Base-by-base conservation (phyloP, 1,284 basidiomycete species). In the Moesziomyces aphidis region DNA sequence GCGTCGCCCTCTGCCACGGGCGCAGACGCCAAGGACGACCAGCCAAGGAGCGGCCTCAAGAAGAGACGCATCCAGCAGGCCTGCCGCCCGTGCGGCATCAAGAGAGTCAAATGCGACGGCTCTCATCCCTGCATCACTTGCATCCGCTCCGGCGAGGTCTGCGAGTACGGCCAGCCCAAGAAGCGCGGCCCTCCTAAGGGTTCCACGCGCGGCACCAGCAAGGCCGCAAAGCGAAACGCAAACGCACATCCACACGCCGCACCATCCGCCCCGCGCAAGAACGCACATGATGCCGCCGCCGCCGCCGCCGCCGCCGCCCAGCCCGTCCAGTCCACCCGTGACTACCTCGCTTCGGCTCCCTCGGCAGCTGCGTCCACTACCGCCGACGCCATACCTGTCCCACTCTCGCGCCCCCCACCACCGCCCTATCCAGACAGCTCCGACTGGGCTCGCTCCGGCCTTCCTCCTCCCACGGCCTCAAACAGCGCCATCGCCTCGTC, bases 101-200 rank as follows among this genome's bases (percentile, higher is more conserved):
- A 76, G 54, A 55, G 78, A 15, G 76, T 80, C 61, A 80, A 77
- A 42, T 80, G 78, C 50, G 72, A 80, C 34, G 78, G 78, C 7
- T 52, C 61, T 19, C 48, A 62, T 0, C 78, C 78, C 28, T 80
- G 78, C 62, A 47, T 61, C 53, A 78, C 76, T 34, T 80, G 78
- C 54, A 24, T 67, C 43, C 59, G 61, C 23, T 72, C 61, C 43
- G 68, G 73, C n/a, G 78, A 80, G 26, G 28, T 55, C 43, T 80
- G 78, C 68, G 73, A 70, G 42, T 80, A 80, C 45, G 76, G 73
- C 7, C 64, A 72, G 26, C 73, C 76, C 24, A 80, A 78, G 60
- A 80, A 80, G 62, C 36, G 73, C n/a, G 78, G 78, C 1, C 78
- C 78, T 11, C 73, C 78, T 1, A 80, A 80, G 44, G 78, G 78